phyloP scores from a whole-genome alignment of 805 yeast species.

The Wickerhamiella domercqiae region DNA sequence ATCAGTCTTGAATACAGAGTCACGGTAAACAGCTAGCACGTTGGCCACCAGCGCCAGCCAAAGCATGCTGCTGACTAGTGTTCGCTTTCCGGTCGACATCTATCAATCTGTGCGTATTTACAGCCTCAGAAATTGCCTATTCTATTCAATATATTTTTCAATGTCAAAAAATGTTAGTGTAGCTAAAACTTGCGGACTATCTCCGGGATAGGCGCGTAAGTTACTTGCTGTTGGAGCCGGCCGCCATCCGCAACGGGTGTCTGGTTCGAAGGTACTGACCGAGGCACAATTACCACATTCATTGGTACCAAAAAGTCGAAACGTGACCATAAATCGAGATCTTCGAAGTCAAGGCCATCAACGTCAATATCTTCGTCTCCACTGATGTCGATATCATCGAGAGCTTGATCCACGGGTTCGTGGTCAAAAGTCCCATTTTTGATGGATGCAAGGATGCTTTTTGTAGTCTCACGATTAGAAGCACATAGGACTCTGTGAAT shows the following conservation, averaged over 20 bases:
- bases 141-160: too few relatives aligned
- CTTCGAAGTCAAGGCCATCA: slow-evolving; percentile 4
- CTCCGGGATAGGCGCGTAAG: slow-evolving; percentile 12
- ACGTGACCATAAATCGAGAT: slow-evolving; percentile 4
- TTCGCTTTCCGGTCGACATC: too few relatives aligned
- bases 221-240: slow-evolving; percentile 8
- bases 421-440: slow-evolving; percentile 1
- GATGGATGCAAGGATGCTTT: not conserved
- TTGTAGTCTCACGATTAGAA: not conserved
- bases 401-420: not conserved
- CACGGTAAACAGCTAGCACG: slow-evolving; percentile 21
- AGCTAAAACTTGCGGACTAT: slow-evolving; percentile 4
- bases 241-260: not conserved
- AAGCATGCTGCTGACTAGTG: slow-evolving; percentile 1
- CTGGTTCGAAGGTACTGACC: not conserved
- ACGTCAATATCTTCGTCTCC: slow-evolving; percentile 4
- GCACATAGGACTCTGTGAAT: not conserved
- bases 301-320: slow-evolving; percentile 1
- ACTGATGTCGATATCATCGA: not conserved
- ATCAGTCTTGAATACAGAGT: slow-evolving; percentile 23
- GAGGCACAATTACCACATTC: slow-evolving; percentile 3
- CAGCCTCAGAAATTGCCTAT: too few relatives aligned
- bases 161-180: too few relatives aligned
- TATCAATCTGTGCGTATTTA: too few relatives aligned
- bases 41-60: slow-evolving; percentile 3